phyloP scores from a whole-genome alignment of 2,329 filamentous ascomycete species.

The Scedosporium aurantiacum region DNA sequence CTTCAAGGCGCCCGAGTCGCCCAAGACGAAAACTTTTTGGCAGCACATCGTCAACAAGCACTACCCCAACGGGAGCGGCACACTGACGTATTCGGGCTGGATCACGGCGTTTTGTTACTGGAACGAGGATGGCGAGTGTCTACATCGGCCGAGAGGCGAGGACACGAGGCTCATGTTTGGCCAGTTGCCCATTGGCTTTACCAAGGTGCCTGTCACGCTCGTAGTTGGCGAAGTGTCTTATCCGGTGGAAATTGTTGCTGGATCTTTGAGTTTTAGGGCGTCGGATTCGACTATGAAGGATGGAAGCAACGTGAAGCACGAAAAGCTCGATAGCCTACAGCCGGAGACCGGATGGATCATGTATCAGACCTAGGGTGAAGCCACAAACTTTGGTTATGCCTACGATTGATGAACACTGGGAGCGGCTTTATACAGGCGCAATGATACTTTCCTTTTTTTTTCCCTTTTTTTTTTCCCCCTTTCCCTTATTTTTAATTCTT shows the following conservation, averaged over 20 bases:
- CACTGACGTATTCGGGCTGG: slow-evolving; percentile 34
- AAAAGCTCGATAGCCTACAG: neutral
- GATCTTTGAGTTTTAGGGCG: neutral
- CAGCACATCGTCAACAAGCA: slow-evolving; percentile 24
- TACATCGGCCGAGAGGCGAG: slow-evolving; percentile 4
- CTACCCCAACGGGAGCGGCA: slow-evolving; percentile 19
- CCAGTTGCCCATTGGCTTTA: slow-evolving; percentile 26
- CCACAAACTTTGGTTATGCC: too few relatives aligned
- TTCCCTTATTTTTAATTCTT: neutral
- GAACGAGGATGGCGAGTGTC: slow-evolving; percentile 21
- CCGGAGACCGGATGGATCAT: slow-evolving; percentile 1
- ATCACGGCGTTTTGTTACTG: slow-evolving; percentile 37
- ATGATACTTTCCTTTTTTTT: neutral
- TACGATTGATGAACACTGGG: neutral
- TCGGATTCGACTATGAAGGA: neutral
- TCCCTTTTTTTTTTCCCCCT: neutral
- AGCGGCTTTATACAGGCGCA: neutral
- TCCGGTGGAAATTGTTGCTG: neutral
- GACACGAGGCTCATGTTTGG: slow-evolving; percentile 17
- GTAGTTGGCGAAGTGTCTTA: neutral
- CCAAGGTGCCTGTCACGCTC: slow-evolving; percentile 19
- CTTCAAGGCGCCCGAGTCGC: slow-evolving; percentile 27
- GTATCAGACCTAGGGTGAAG: neutral
- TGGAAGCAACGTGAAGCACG: neutral
- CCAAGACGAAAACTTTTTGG: slow-evolving; percentile 30